A percentile compares a stretch with the other conserved stretches of the same genome.
These are phyloP conservation scores for Penicillium arizonense DNA, from an alignment of 495 filamentous ascomycete genomes.

Conservation along the genomic window DNA sequence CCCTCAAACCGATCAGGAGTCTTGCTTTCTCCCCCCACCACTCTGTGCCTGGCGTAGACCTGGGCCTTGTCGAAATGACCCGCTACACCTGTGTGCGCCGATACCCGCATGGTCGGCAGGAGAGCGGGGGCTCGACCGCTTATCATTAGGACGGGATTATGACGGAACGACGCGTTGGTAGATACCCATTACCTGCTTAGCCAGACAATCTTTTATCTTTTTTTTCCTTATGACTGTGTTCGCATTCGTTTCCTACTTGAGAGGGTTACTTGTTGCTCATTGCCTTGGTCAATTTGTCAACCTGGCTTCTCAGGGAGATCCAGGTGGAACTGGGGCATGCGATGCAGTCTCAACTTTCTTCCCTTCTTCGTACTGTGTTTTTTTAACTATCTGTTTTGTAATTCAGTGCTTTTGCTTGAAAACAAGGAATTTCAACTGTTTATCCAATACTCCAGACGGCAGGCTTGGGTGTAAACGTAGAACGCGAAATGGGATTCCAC, in stretches of 20 bases:
- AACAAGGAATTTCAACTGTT: constrained; percentile 10
- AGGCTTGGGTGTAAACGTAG: too few relatives aligned
- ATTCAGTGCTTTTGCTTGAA: constrained; percentile 6
- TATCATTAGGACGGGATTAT: constrained; percentile 39
- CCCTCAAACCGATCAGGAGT: constrained; percentile 24
- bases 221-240: constrained; percentile 29
- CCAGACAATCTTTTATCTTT: constrained; percentile 33
- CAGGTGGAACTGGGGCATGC: constrained; percentile 16
- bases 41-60: constrained; percentile 36
- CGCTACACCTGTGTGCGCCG: constrained; percentile 20
- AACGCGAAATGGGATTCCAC: background rate
- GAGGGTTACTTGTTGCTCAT: constrained; percentile 10
- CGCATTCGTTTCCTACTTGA: constrained; percentile 22
- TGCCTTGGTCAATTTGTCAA: constrained; percentile 5
- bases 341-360: constrained; percentile 26
- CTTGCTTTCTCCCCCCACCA: constrained; percentile 25
- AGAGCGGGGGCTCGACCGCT: constrained; percentile 31
- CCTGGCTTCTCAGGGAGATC: constrained; percentile 15
- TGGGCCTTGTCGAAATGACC: constrained; percentile 37
- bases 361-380: constrained; percentile 10
- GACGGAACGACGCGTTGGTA: constrained; percentile 51
- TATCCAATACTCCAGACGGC: background rate
- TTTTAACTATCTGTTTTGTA: background rate
- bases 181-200: constrained; percentile 49
- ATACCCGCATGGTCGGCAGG: constrained; percentile 21